Evolutionary conservation across 441 rosid species (phyloP).

Genomic region (Adansonia rubrostipa): DNA sequence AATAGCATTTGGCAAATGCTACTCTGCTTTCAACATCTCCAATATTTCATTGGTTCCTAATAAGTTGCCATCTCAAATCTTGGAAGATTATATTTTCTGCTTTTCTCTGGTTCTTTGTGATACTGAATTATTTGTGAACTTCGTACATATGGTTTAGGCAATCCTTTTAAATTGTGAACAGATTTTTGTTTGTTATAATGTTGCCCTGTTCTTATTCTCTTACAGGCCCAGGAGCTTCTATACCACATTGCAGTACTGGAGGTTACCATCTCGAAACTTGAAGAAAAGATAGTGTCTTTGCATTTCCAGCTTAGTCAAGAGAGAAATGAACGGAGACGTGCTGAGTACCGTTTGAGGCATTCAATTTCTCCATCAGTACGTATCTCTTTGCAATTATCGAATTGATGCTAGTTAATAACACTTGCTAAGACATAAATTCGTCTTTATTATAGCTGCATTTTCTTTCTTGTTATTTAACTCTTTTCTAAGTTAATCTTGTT

Average conservation of each 20-base stretch:
- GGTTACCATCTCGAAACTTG: slow-evolving; percentile 56
- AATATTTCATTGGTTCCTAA: not conserved
- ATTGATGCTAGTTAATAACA: slow-evolving; percentile 34
- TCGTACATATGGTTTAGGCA: not conserved
- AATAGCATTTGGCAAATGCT: not conserved
- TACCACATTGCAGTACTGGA: slow-evolving; percentile 53
- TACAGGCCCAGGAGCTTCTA: slow-evolving; percentile 62
- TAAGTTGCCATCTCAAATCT: not conserved
- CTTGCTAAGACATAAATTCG: slow-evolving; percentile 7
- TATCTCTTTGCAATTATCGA: slow-evolving; percentile 27
- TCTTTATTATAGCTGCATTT: not conserved
- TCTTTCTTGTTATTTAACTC: not conserved
- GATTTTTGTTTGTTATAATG: slow-evolving; percentile 3
- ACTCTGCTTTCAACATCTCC: not conserved
- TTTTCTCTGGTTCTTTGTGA: not conserved
- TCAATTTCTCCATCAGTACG: slow-evolving; percentile 54
- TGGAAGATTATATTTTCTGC: not conserved
- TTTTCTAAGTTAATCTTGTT: not conserved
- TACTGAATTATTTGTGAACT: not conserved
- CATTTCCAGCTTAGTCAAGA: slow-evolving; percentile 79
- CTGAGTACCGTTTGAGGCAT: slow-evolving; percentile 66
- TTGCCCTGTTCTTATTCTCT: slow-evolving; percentile 11
- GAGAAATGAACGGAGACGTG: slow-evolving; percentile 74
- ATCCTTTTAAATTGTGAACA: slow-evolving; percentile 7
- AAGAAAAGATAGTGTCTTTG: slow-evolving; percentile 63